Percentiles rank a stretch among this genome's conserved stretches.
Conservation (phyloP, 2,329 filamentous ascomycete genomes). For the Basipetospora chlamydospora region DNA sequence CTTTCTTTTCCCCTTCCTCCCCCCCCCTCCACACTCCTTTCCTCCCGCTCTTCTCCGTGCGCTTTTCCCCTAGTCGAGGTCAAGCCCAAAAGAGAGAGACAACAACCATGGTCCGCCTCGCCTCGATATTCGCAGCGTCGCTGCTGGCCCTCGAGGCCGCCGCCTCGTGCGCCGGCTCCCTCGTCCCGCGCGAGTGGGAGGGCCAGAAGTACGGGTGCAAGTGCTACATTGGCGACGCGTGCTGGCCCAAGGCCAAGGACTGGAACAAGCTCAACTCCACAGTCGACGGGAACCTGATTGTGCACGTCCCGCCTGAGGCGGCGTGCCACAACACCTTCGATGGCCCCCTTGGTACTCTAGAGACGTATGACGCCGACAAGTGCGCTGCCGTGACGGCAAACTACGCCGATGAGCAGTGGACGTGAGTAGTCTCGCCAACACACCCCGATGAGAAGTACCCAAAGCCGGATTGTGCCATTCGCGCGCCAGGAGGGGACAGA, state of each 20-base stretch:
- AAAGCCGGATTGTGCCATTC: no score
- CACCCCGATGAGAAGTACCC: no score
- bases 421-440: constrained; percentile 17
- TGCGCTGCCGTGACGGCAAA: constrained; percentile 17
- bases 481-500: no score
- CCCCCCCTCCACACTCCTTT: not conserved
- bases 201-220: constrained; percentile 17
- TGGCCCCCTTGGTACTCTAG: constrained; percentile 20
- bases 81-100: not conserved
- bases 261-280: constrained; percentile 20
- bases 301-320: constrained; percentile 16
- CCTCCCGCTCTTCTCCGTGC: not conserved
- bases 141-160: not conserved
- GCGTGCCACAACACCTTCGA: constrained; percentile 22
- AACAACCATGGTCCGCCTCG: not conserved
- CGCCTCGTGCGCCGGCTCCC: not conserved
- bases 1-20: not conserved
- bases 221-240: constrained; percentile 16
- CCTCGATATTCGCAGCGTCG: not conserved
- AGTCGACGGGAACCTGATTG: constrained; percentile 19
- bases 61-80: not conserved
- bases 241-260: constrained; percentile 15
- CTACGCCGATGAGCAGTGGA: constrained; percentile 21
- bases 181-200: constrained; percentile 11
- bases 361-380: constrained; percentile 20